These are phyloP conservation scores for Rhodotorula sp. DNA, from an alignment of 1,284 basidiomycete species.

Conservation along the genomic window DNA sequence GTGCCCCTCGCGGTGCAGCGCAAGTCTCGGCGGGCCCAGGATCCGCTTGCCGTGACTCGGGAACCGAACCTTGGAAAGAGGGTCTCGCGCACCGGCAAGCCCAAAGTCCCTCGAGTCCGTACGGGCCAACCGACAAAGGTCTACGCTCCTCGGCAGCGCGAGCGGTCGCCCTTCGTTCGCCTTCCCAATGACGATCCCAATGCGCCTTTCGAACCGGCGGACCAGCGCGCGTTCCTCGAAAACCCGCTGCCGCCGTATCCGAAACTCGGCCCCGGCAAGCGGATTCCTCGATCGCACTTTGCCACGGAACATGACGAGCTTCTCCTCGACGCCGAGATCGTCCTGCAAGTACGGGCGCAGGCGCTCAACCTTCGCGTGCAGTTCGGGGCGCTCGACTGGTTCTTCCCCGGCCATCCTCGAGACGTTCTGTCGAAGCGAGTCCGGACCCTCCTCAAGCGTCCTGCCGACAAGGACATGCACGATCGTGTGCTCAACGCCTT, in stretches of 20 bases:
- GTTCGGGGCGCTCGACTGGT: slow-evolving; percentile 68
- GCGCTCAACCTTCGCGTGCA: slow-evolving; percentile 59
- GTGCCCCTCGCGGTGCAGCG: not conserved
- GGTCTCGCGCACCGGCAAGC: not conserved
- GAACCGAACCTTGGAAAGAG: slow-evolving; percentile 19
- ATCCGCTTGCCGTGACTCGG: not conserved
- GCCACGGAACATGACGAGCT: slow-evolving; percentile 74
- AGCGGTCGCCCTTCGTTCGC: not conserved
- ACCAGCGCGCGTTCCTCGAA: slow-evolving; percentile 23
- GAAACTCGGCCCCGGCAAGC: slow-evolving; percentile 6
- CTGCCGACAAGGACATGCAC: slow-evolving; percentile 71
- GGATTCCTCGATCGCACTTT: slow-evolving; percentile 29
- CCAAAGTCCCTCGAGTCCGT: too few species aligned
- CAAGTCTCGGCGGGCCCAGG: slow-evolving; percentile 12
- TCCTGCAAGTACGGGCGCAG: slow-evolving; percentile 72
- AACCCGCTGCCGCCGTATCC: slow-evolving; percentile 24
- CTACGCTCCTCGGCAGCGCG: not conserved
- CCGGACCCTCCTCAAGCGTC: slow-evolving; percentile 42
- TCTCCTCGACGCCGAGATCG: slow-evolving; percentile 74
- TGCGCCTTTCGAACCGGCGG: not conserved
- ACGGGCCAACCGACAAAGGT: not conserved
- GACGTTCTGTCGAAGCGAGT: not conserved
- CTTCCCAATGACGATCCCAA: not conserved
- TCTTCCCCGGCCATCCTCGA: slow-evolving; percentile 69
- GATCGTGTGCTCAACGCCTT: slow-evolving; percentile 77